A percentile compares a stretch with the other conserved stretches of the same genome.
Evolutionary conservation across 495 filamentous ascomycete species (phyloP).

Genomic region (Podospora conica): DNA sequence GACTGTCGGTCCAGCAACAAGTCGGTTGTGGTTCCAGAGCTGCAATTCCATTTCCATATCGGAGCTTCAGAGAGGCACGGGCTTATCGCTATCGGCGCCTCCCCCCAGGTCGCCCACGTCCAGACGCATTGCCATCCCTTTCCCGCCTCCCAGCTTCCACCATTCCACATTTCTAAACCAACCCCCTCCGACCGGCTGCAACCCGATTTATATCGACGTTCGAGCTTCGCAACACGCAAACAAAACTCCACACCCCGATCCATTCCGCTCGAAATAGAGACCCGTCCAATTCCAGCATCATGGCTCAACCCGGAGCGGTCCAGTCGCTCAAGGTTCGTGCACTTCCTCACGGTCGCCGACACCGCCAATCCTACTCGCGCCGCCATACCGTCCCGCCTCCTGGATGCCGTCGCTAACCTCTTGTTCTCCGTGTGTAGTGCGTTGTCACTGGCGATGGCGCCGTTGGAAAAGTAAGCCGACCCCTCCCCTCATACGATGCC

Average conservation of each 20-base stretch:
- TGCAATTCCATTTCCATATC: conserved; percentile 14
- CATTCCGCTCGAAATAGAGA: not conserved
- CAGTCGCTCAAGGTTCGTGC: conserved; percentile 53
- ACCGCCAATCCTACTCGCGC: conserved; percentile 9
- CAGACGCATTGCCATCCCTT: not conserved
- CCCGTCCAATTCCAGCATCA: conserved; percentile 22
- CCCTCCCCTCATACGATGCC: conserved; percentile 9
- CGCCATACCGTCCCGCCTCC: not conserved
- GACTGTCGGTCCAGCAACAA: not conserved
- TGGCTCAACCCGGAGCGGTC: conserved; percentile 46
- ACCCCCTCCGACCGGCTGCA: conserved; percentile 15
- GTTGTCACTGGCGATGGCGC: conserved; percentile 98
- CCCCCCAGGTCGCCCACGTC: not conserved
- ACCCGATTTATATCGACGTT: conserved; percentile 12
- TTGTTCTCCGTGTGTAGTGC: conserved; percentile 53
- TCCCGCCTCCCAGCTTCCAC: conserved; percentile 7
- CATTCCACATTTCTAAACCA: conserved; percentile 3
- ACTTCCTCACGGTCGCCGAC: conserved; percentile 8
- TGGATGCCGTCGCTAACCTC: conserved; percentile 18
- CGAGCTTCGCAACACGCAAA: not conserved
- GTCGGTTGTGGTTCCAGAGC: conserved; percentile 2
- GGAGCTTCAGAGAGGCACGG: not conserved
- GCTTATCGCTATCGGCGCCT: not conserved
- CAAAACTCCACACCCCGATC: not conserved
- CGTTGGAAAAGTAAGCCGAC: conserved; percentile 78